Evolutionary conservation across 352 stramenopile genomes (phyloP).

Genomic region (Phytophthora europaea): DNA sequence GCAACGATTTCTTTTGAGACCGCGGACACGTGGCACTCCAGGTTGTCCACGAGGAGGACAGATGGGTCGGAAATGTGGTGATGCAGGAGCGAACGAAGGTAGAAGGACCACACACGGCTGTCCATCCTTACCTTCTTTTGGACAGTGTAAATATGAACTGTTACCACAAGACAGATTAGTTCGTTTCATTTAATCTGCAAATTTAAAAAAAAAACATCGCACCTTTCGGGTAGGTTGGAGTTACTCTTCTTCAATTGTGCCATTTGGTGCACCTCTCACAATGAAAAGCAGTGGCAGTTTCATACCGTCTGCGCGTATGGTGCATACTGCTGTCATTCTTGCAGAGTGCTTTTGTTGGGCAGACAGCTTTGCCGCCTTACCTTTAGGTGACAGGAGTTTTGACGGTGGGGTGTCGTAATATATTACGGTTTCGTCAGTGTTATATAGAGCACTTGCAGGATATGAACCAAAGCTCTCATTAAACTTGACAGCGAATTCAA

Average conservation of each 20-base stretch:
- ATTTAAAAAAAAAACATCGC: neutral
- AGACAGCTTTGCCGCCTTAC: constrained; percentile 9
- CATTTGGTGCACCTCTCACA: constrained; percentile 5
- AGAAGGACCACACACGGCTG: neutral
- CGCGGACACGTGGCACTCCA: neutral
- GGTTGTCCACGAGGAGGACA: neutral
- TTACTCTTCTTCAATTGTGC: constrained; percentile 20
- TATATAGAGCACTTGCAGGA: neutral
- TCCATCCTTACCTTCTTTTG: neutral
- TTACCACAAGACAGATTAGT: neutral
- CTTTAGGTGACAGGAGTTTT: constrained; percentile 10
- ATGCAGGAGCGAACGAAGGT: neutral
- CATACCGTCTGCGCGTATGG: neutral
- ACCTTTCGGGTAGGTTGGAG: constrained; percentile 8
- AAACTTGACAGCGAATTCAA: no score
- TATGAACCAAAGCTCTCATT: no score
- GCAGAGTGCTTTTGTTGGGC: constrained; percentile 27
- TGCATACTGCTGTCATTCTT: neutral
- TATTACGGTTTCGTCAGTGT: neutral
- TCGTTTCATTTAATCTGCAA: neutral
- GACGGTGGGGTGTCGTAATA: neutral
- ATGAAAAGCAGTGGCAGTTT: constrained; percentile 25
- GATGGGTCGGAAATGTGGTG: neutral
- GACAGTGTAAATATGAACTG: neutral
- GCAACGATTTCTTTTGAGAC: neutral